Base-by-base conservation (phyloP, 2,329 filamentous ascomycete genomes). In the Xylariaceae sp. region DNA sequence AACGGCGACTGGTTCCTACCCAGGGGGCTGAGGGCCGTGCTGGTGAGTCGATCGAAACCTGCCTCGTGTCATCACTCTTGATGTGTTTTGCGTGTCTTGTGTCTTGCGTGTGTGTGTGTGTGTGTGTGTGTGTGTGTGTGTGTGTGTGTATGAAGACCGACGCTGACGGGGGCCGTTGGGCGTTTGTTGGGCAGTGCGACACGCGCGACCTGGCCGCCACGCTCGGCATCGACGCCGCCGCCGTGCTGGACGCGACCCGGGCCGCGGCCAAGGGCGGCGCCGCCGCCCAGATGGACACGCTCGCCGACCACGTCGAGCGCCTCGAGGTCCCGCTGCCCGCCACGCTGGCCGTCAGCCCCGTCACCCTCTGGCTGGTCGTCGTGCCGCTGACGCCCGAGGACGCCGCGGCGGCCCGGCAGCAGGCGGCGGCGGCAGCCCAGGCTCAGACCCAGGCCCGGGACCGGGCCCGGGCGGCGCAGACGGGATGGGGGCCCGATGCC, bases 1-100 rank as follows among this genome's bases (percentile, higher is more conserved):
- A 68, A 67, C 32, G 46, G 49, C 28, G 54, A 68, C 35, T 70
- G 65, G 66, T 40, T 70, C 9, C 39, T 51, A 12, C 42, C 46
- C 13, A 50, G 66, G 3, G 60, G 64, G 0, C 43, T 69, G 3
- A 45, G 58, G 8, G 61, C 61, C 0, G 25, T 14, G 25, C 25
- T 27, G n/a, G n/a, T n/a, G n/a, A n/a, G n/a, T n/a, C n/a, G n/a
- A n/a, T n/a, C n/a, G n/a, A n/a, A 12, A 22, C n/a, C n/a, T n/a
- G n/a, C n/a, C n/a, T n/a, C n/a, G n/a, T n/a, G n/a, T n/a, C n/a
- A n/a, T n/a, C n/a, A n/a, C n/a, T n/a, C n/a, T n/a, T n/a, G n/a
- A n/a, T n/a, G n/a, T n/a, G n/a, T n/a, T n/a, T n/a, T n/a, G n/a
- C n/a, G n/a, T n/a, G n/a, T n/a, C n/a, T n/a, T n/a, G n/a, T n/a